These are phyloP conservation scores for Westerdykella ornata DNA, from an alignment of 2,329 filamentous ascomycete genomes.

Conservation along the genomic window DNA sequence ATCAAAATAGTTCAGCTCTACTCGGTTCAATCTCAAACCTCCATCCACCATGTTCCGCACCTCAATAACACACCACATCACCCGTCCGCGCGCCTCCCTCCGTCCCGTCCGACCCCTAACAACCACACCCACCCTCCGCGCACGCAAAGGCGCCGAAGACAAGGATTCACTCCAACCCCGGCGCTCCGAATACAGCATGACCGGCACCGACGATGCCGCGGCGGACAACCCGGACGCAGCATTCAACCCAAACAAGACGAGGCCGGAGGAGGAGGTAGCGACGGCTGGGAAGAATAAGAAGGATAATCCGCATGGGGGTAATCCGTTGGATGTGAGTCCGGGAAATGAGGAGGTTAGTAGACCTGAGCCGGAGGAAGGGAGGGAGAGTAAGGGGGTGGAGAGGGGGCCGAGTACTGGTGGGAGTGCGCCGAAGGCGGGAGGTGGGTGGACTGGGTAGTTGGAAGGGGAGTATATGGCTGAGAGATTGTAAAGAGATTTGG, in stretches of 20 bases:
- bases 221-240: slow-evolving; percentile 54
- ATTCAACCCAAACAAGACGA: slow-evolving; percentile 62
- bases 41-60: slow-evolving; percentile 20
- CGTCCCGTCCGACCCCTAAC: slow-evolving; percentile 18
- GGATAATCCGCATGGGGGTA: slow-evolving; percentile 38
- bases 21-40: not conserved
- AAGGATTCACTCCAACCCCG: slow-evolving; percentile 58
- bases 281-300: slow-evolving; percentile 17
- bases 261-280: slow-evolving; percentile 55
- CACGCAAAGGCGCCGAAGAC: slow-evolving; percentile 42
- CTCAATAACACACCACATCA: slow-evolving; percentile 13
- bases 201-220: slow-evolving; percentile 56
- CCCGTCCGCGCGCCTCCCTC: slow-evolving; percentile 13
- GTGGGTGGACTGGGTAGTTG: slow-evolving; percentile 21
- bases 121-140: slow-evolving; percentile 16
- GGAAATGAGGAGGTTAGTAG: slow-evolving; percentile 54
- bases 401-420: slow-evolving; percentile 31
- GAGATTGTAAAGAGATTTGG: no score
- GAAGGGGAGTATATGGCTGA: not conserved
- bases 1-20: not conserved
- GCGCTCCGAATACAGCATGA: slow-evolving; percentile 60
- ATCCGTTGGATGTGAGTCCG: slow-evolving; percentile 52
- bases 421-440: slow-evolving; percentile 34
- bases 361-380: slow-evolving; percentile 38
- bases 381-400: slow-evolving; percentile 35